A percentile compares a stretch with the other conserved stretches of the same genome.
phyloP scores from a whole-genome alignment of 2,329 filamentous ascomycete genomes.

The Gremmenia infestans region DNA sequence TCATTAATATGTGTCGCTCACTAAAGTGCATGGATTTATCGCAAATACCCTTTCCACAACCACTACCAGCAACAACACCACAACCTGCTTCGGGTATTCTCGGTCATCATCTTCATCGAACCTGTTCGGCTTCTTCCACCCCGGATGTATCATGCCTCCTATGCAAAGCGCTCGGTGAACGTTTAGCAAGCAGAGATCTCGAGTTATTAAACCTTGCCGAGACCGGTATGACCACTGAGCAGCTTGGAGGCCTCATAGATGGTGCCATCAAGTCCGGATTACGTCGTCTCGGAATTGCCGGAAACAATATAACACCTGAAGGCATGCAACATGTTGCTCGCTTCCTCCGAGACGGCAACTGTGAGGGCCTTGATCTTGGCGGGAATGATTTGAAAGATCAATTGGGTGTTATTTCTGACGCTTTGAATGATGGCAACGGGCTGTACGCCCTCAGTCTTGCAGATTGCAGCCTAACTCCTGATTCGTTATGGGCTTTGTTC shows the following conservation, averaged over 20 bases:
- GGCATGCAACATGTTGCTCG: conserved; percentile 70
- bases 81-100: conserved; percentile 4
- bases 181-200: conserved; percentile 68
- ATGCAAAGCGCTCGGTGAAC: conserved; percentile 68
- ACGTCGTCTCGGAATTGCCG: conserved; percentile 73
- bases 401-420: conserved; percentile 47
- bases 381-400: conserved; percentile 68
- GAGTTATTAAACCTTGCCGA: conserved; percentile 81
- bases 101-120: conserved; percentile 18
- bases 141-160: conserved; percentile 57
- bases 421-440: conserved; percentile 48
- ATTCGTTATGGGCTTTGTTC: conserved; percentile 68
- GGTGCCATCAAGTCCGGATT: conserved; percentile 75
- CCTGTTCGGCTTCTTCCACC: conserved; percentile 17
- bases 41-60: conserved; percentile 69
- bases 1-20: conserved; percentile 83
- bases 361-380: conserved; percentile 83
- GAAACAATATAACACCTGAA: conserved; percentile 70
- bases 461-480: conserved; percentile 73
- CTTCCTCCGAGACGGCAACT: conserved; percentile 71
- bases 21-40: conserved; percentile 84
- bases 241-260: conserved; percentile 73
- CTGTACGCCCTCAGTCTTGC: conserved; percentile 82
- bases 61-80: conserved; percentile 15
- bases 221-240: conserved; percentile 65